Evolutionary conservation across 345 rosid species (phyloP).

Genomic region (Turnera subulata): DNA sequence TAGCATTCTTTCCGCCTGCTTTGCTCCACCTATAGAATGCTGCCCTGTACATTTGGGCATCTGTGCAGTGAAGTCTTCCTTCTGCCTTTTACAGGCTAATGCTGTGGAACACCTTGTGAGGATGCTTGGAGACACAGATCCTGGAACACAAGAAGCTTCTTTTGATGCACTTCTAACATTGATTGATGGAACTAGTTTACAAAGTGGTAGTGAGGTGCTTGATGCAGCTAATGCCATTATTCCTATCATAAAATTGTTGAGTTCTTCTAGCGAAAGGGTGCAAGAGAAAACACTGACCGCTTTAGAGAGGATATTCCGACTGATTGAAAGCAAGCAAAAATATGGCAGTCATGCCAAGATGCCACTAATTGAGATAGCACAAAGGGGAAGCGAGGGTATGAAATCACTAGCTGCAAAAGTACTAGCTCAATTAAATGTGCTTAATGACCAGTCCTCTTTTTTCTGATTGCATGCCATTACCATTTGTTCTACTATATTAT

Average conservation of each 20-base stretch:
- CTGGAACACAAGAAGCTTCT: slow-evolving; percentile 21
- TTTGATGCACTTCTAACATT: slow-evolving; percentile 27
- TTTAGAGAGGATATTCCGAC: slow-evolving; percentile 23
- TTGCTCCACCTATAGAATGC: slow-evolving; percentile 11
- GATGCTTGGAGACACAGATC: slow-evolving; percentile 20
- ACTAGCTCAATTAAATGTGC: too few relatives aligned
- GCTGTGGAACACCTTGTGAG: slow-evolving; percentile 21
- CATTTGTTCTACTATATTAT: too few relatives aligned
- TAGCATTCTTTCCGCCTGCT: slow-evolving; percentile 9
- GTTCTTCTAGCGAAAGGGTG: slow-evolving; percentile 10
- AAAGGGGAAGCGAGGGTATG: too few relatives aligned
- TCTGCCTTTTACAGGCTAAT: slow-evolving; percentile 28
- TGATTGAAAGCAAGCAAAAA: too few relatives aligned
- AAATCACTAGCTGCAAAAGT: too few relatives aligned
- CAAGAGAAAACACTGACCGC: slow-evolving; percentile 21
- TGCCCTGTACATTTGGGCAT: slow-evolving; percentile 30
- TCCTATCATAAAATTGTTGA: slow-evolving; percentile 24
- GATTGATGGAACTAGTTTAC: slow-evolving; percentile 22
- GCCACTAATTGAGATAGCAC: too few relatives aligned
- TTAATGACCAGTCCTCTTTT: too few relatives aligned
- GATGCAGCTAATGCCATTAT: slow-evolving; percentile 17
- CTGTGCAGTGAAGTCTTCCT: slow-evolving; percentile 24
- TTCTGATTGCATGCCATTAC: too few relatives aligned
- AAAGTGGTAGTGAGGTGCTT: slow-evolving; percentile 20
- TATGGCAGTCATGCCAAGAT: too few relatives aligned